phyloP scores from a whole-genome alignment of 108 stramenopile genomes.

The Cylindrotheca closterium region DNA sequence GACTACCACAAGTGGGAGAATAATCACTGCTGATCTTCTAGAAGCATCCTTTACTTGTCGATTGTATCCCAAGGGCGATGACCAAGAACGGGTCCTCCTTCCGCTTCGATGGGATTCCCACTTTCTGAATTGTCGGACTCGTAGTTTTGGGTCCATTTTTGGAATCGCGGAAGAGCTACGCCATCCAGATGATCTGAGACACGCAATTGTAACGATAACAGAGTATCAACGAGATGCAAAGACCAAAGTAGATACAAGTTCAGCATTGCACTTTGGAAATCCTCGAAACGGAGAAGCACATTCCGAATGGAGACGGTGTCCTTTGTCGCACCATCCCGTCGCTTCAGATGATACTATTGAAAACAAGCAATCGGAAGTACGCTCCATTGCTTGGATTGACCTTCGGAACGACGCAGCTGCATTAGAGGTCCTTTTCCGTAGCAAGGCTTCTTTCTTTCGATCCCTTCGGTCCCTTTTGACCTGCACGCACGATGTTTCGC shows the following conservation, averaged over 20 bases:
- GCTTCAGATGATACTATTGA: not conserved
- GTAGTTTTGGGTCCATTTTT: constrained; percentile 2
- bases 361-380: not conserved
- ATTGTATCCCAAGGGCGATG: too few relatives aligned
- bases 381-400: constrained; percentile 22
- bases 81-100: constrained; percentile 8
- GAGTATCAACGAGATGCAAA: constrained; percentile 2
- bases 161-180: constrained; percentile 21
- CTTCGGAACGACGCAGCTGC: constrained; percentile 5
- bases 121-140: constrained; percentile 9
- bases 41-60: too few relatives aligned
- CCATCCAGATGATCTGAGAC: not conserved
- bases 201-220: not conserved
- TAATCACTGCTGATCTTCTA: too few relatives aligned
- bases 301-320: constrained; percentile 29
- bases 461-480: constrained; percentile 38
- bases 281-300: constrained; percentile 14
- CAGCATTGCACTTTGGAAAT: not conserved
- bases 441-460: constrained; percentile 18
- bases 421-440: constrained; percentile 6
- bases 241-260: not conserved
- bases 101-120: constrained; percentile 12
- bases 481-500: constrained; percentile 28
- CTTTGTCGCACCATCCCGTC: not conserved
- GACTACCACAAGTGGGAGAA: too few relatives aligned